Conservation (phyloP, 495 filamentous ascomycete genomes). For the Tuber microsphaerosporum region DNA sequence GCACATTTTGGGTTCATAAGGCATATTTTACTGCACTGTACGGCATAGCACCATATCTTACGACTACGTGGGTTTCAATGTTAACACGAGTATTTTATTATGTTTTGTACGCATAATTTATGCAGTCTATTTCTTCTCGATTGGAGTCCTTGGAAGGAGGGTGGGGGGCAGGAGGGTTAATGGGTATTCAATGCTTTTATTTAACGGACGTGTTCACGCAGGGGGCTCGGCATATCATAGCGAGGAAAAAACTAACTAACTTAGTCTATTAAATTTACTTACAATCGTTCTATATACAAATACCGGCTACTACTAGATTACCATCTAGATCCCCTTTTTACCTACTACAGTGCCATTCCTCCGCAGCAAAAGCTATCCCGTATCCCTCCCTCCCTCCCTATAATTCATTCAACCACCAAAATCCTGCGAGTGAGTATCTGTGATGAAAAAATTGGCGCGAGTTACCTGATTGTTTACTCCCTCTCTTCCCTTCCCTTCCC, state of each 20-base stretch:
- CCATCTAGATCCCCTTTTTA: background rate
- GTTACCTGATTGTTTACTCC: background rate
- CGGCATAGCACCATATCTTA: background rate
- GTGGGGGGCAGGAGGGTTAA: too few relatives aligned
- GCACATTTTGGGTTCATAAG: background rate
- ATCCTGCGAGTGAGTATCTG: background rate
- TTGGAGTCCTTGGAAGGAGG: too few relatives aligned
- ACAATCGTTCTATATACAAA: background rate
- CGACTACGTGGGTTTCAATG: too few relatives aligned
- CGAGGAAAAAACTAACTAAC: background rate
- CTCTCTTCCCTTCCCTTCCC: too few relatives aligned
- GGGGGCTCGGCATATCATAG: background rate
- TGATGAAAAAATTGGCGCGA: background rate
- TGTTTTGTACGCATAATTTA: background rate
- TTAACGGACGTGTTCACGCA: background rate
- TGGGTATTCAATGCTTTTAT: background rate
- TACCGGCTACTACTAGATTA: background rate
- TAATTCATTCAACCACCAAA: too few relatives aligned
- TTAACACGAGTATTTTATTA: background rate
- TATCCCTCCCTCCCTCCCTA: too few relatives aligned
- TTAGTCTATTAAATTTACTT: background rate
- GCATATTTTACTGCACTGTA: background rate
- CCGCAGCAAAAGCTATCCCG: background rate
- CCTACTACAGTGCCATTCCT: background rate
- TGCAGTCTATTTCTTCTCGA: background rate